Conservation (phyloP, 1,284 basidiomycete genomes). For the Meripilus lineatus region DNA sequence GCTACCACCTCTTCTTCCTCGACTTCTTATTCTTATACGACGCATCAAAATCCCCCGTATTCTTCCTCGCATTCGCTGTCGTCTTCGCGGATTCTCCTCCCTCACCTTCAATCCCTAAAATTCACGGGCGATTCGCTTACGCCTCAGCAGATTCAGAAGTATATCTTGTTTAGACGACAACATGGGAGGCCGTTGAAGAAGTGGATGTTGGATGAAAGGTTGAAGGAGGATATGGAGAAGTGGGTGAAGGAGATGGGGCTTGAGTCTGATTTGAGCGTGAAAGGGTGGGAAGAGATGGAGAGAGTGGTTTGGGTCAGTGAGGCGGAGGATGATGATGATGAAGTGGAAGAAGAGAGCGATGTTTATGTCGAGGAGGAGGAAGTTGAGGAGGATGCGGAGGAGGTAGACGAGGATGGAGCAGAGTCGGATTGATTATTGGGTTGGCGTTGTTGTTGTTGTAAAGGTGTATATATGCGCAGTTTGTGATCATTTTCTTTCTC, state of each 20-base stretch:
- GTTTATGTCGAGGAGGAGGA: conserved; percentile 21
- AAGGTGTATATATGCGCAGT: no score
- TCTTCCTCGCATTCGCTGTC: background rate
- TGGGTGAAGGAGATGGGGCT: conserved; percentile 16
- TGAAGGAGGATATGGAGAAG: conserved; percentile 16
- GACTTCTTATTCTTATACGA: background rate
- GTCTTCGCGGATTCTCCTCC: conserved; percentile 17
- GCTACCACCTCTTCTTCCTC: background rate
- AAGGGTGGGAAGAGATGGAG: conserved; percentile 6
- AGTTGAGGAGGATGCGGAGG: conserved; percentile 11
- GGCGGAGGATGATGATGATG: conserved; percentile 18
- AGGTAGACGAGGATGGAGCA: conserved; percentile 12
- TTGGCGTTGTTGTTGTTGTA: no score
- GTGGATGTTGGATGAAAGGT: conserved; percentile 21
- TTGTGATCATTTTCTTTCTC: no score
- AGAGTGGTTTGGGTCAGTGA: conserved; percentile 18
- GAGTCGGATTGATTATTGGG: no score
- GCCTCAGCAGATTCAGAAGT: conserved; percentile 13
- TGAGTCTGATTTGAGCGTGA: conserved; percentile 5
- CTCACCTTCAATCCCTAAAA: conserved; percentile 19
- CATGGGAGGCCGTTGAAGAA: conserved; percentile 14
- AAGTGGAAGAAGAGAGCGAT: conserved; percentile 17
- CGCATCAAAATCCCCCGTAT: background rate
- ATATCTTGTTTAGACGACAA: conserved; percentile 17
- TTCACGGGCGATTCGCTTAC: conserved; percentile 21